A percentile compares a stretch with the other conserved stretches of the same genome.
phyloP scores from a whole-genome alignment of 768 basidiomycete genomes.

The Boletus insuetus region DNA sequence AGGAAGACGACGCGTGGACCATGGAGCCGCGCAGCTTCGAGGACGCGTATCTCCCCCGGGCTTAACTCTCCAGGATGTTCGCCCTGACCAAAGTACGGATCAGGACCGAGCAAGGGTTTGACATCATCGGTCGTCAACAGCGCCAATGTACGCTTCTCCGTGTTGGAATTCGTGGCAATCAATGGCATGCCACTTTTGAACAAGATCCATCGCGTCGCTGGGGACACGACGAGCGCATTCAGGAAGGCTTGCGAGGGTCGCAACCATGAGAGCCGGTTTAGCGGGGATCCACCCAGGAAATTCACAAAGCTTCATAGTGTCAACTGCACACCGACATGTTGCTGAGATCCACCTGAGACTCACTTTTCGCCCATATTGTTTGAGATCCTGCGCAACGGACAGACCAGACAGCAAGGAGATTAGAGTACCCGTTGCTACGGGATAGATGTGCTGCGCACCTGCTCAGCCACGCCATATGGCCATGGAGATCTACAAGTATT shows the following conservation, averaged over 20 bases:
- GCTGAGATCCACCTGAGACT: constrained; percentile 9
- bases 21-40: constrained; percentile 59
- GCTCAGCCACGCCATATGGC: constrained; percentile 11
- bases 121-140: constrained; percentile 61
- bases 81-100: constrained; percentile 72
- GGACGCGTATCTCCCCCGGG: constrained; percentile 25
- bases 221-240: constrained; percentile 59
- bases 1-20: constrained; percentile 72
- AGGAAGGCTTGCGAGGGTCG: constrained; percentile 73
- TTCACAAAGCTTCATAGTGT: constrained; percentile 40
- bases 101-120: constrained; percentile 59
- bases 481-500: background rate
- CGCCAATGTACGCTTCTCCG: constrained; percentile 41
- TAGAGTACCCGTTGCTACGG: background rate
- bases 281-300: constrained; percentile 60
- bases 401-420: background rate
- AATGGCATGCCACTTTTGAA: constrained; percentile 76
- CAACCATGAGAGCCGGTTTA: constrained; percentile 83
- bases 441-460: constrained; percentile 1
- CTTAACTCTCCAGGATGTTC: constrained; percentile 38
- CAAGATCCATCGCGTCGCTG: constrained; percentile 71
- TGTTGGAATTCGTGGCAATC: constrained; percentile 35
- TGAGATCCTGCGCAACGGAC: constrained; percentile 9
- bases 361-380: constrained; percentile 32
- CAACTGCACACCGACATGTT: background rate